Base-by-base conservation (phyloP, 139 green algal species). In the Micractinium sp. region DNA sequence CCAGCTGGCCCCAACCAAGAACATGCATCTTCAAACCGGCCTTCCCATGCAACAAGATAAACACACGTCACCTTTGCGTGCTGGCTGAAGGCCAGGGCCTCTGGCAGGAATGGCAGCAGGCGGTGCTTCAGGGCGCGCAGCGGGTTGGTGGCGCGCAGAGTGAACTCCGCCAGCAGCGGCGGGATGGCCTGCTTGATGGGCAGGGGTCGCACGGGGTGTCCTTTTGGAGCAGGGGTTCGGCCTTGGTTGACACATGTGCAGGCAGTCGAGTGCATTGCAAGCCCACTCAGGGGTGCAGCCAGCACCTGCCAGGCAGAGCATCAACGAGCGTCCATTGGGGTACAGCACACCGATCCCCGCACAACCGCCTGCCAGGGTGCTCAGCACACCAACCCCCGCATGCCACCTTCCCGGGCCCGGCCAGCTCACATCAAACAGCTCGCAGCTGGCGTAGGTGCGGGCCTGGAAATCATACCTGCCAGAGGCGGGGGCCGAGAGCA, bases 381-480 rank as follows among this genome's bases (percentile, higher is more conserved):
- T 41, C 74, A 53, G 33, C 33, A 19, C 31, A 38, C 3, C 1
- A 2, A 77, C 14, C 14, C 71, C 4, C 16, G 29, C 71, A 15
- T 38, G 71, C 15, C 0, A 41, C n/a, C 31, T 19, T 1, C 29
- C 73, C 47, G 9, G 47, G 15, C 25, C 67, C 67, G n/a, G 67
- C 13, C 35, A 60, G 76, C 20, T 15, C 77, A 33, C 82, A 63
- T 87, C 82, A 7, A 87, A 66, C 36, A 87, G 60, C 63, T 87
- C 82, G 82, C 82, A 87, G 23, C 14, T 18, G 1, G 31, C 82
- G 25, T 63, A 87, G 18, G 36, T 38, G 23, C 82, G 20, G 2
- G 82, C 63, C 36, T 79, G 29, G 82, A 87, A 87, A 66, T 87
- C 82, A 35, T 87, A 87, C 23, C 82, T 87, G 82, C 82, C 25